These are phyloP conservation scores for Leucoagaricus sp. DNA, from an alignment of 1,284 basidiomycete species.

Conservation along the genomic window DNA sequence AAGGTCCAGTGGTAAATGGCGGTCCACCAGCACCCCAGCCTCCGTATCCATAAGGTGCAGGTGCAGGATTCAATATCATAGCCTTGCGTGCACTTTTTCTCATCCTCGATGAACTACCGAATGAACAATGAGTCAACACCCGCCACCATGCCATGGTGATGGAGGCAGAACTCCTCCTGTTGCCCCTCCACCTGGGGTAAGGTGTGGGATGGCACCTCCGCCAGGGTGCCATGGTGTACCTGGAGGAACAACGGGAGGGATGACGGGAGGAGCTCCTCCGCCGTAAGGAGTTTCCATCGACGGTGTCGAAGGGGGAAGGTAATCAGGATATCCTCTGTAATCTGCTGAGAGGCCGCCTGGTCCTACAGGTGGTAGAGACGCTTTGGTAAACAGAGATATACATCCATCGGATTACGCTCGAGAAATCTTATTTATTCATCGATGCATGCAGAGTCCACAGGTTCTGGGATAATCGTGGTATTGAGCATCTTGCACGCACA, in stretches of 20 bases:
- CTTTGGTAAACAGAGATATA: too few species aligned
- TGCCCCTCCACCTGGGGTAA: not conserved
- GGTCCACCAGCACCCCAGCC: slow-evolving; percentile 1
- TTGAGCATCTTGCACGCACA: too few species aligned
- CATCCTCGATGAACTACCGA: too few species aligned
- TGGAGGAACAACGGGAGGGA: slow-evolving; percentile 1
- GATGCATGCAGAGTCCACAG: too few species aligned
- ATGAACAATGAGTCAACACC: too few species aligned
- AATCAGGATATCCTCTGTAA: slow-evolving; percentile 22
- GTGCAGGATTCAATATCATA: too few species aligned
- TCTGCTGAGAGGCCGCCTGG: slow-evolving; percentile 17
- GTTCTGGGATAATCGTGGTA: too few species aligned
- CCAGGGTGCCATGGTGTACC: slow-evolving; percentile 8
- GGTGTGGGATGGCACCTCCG: not conserved
- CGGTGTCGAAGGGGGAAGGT: not conserved
- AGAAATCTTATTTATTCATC: too few species aligned
- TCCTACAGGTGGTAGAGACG: slow-evolving; percentile 2
- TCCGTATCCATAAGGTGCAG: not conserved
- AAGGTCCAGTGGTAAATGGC: not conserved
- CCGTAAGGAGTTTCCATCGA: not conserved
- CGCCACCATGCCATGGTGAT: slow-evolving; percentile 3
- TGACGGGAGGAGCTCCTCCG: not conserved
- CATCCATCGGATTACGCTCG: too few species aligned
- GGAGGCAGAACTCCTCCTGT: not conserved
- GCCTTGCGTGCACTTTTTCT: too few species aligned